Conservation (phyloP, 148 eudicot species). For the Nepenthes mirabilis region DNA sequence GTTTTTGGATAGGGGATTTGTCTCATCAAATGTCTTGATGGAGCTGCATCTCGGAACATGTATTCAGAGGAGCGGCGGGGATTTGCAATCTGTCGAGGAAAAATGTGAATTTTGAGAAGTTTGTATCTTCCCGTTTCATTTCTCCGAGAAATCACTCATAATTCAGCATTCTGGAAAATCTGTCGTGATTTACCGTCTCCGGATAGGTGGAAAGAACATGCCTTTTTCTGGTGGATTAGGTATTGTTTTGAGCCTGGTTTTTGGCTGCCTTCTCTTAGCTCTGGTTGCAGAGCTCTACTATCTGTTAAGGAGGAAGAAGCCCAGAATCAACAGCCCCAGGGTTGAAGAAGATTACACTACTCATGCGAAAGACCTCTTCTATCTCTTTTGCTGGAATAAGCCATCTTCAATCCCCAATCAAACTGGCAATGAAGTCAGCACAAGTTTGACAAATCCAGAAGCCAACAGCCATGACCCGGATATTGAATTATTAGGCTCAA, state of each 20-base stretch:
- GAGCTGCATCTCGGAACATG: no score
- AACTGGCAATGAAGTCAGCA: slow-evolving; percentile 9
- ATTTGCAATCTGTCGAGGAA: no score
- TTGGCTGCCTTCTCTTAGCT: slow-evolving; percentile 57
- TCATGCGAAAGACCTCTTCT: slow-evolving; percentile 26
- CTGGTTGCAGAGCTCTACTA: slow-evolving; percentile 70
- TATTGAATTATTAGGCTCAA: slow-evolving; percentile 23
- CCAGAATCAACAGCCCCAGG: slow-evolving; percentile 18
- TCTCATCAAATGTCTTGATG: no score
- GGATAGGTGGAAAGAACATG: slow-evolving; percentile 27
- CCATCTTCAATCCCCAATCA: slow-evolving; percentile 7
- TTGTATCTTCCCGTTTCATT: no score
- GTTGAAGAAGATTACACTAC: slow-evolving; percentile 20
- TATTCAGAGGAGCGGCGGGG: no score
- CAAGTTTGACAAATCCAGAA: slow-evolving; percentile 10
- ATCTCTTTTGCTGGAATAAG: slow-evolving; percentile 56
- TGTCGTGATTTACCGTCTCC: neutral
- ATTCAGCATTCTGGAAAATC: neutral
- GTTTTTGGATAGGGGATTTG: no score
- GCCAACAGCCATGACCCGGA: slow-evolving; percentile 22
- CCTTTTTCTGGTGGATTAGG: slow-evolving; percentile 57
- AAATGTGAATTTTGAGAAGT: no score
- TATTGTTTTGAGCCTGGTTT: slow-evolving; percentile 53
- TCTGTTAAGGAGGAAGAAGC: slow-evolving; percentile 65
- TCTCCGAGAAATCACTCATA: no score